Conservation (phyloP, 495 filamentous ascomycete species). For the Penicillium manginii region DNA sequence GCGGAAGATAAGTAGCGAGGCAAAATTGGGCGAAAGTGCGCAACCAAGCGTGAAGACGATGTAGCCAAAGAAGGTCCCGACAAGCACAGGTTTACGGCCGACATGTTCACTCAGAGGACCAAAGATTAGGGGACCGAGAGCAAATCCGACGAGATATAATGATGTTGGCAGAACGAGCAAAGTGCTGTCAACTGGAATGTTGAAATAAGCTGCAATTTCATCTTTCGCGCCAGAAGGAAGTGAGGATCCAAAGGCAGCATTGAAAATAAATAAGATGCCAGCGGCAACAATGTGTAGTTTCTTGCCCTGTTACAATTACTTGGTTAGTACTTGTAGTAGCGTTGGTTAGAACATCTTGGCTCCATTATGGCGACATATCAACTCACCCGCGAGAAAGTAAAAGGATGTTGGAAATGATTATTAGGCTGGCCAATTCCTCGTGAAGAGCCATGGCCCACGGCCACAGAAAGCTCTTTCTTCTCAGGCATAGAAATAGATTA, state of each 20-base stretch:
- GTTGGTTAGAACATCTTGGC: no score
- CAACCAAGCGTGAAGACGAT: conserved; percentile 41
- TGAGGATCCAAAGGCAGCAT: conserved; percentile 3
- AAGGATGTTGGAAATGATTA: conserved; percentile 1
- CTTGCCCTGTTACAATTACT: background rate
- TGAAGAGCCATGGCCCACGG: background rate
- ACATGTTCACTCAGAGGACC: conserved; percentile 41
- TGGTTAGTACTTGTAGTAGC: background rate
- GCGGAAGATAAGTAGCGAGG: conserved; percentile 41
- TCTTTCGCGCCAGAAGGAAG: conserved; percentile 2
- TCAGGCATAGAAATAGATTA: background rate
- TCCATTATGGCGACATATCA: background rate
- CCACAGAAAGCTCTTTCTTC: conserved; percentile 1
- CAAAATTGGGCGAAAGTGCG: conserved; percentile 35
- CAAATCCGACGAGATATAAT: conserved; percentile 25
- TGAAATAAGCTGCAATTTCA: conserved; percentile 5
- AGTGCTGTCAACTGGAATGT: conserved; percentile 3
- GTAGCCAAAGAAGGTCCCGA: conserved; percentile 36
- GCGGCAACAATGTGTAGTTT: conserved; percentile 9
- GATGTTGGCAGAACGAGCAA: conserved; percentile 4
- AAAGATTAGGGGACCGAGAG: conserved; percentile 29
- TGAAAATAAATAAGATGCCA: conserved; percentile 5
- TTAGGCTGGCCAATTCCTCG: background rate
- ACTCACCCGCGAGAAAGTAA: conserved; percentile 1
- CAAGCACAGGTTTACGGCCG: conserved; percentile 35